These are phyloP conservation scores for Penicillium sp. DNA, from an alignment of 2,329 filamentous ascomycete species.

Conservation along the genomic window DNA sequence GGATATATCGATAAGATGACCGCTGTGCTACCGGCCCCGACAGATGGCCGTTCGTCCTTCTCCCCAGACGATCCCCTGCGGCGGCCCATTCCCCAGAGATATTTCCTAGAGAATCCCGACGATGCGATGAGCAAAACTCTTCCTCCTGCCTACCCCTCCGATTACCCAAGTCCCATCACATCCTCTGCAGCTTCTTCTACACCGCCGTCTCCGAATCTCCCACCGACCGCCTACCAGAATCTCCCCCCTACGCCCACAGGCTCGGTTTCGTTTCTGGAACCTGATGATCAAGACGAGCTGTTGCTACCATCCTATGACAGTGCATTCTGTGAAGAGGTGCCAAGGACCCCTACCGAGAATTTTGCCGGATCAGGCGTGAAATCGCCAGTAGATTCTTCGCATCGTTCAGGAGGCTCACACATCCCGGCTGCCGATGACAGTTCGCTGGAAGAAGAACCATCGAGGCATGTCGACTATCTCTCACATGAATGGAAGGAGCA, in stretches of 20 bases:
- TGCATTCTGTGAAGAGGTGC: constrained; percentile 55
- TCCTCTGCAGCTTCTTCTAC: constrained; percentile 44
- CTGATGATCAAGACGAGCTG: constrained; percentile 38
- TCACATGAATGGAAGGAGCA: constrained; percentile 94
- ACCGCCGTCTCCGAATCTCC: constrained; percentile 44
- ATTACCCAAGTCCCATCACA: constrained; percentile 32
- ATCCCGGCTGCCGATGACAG: constrained; percentile 77
- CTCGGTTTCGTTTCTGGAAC: constrained; percentile 41
- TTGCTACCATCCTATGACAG: constrained; percentile 51
- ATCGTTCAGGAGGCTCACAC: constrained; percentile 64
- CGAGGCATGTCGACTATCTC: constrained; percentile 91
- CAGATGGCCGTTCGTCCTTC: constrained; percentile 37
- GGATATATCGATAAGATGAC: constrained; percentile 36
- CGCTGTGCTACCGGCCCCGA: constrained; percentile 38
- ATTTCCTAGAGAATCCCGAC: constrained; percentile 34
- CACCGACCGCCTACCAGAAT: constrained; percentile 34
- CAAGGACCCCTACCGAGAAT: constrained; percentile 27
- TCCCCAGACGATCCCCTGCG: constrained; percentile 36
- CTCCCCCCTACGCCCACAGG: constrained; percentile 44
- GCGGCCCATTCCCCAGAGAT: constrained; percentile 37
- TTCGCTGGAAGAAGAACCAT: constrained; percentile 73
- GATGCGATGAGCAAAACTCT: constrained; percentile 31
- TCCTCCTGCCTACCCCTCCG: constrained; percentile 32
- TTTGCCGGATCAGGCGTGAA: constrained; percentile 29
- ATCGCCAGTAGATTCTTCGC: constrained; percentile 53